Evolutionary conservation across 2,329 filamentous ascomycete species (phyloP), one percentile per base, ranked within the genome.

Genomic region (Botrytis galanthina): DNA sequence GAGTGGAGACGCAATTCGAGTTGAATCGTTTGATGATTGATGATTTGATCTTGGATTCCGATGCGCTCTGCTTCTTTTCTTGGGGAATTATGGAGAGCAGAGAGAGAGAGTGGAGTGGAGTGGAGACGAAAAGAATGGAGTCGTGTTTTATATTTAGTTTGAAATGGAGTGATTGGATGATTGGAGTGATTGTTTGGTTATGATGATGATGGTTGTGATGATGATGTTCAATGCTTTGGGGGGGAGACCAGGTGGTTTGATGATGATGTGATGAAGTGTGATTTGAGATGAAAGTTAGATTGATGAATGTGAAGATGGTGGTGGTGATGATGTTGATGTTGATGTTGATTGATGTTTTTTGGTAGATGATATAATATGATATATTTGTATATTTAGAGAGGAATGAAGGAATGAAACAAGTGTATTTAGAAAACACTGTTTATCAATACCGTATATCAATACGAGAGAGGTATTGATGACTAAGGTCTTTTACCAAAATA

Each of bases 91-190:
- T 42, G 60, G 35, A 39, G 37, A 26, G 22, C 10, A 48, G 44
- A 48, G 44, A 10, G 44, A 22, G 51, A 14, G 1, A 29, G 51
- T 57, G 51, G 51, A 18, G 9, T 16, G 4, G 26, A 42, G 60
- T 62, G 60, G 61, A 63, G 61, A 63, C 18, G 37, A 44, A 18
- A 54, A n/a, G n/a, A 62, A 29, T n/a, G 61, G 61, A 63, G 61
- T 12, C 8, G 37, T 63, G 61, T 63, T 63, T 63, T 63, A 63
- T 63, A 32, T 42, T 63, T 29, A 42, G 61, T 63, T 63, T 42
- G 37, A 12, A 6, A 12, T 29, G 20, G 37, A 62, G 16, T 42
- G 60, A 44, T 44, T 44, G 37, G 61, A 18, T 42, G 60, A 44
- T 44, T 44, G 37, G 61, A 18, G 26, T 18, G 26, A 6, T 63